phyloP scores from a whole-genome alignment of 345 rosid species.

The Pistacia integerrima region DNA sequence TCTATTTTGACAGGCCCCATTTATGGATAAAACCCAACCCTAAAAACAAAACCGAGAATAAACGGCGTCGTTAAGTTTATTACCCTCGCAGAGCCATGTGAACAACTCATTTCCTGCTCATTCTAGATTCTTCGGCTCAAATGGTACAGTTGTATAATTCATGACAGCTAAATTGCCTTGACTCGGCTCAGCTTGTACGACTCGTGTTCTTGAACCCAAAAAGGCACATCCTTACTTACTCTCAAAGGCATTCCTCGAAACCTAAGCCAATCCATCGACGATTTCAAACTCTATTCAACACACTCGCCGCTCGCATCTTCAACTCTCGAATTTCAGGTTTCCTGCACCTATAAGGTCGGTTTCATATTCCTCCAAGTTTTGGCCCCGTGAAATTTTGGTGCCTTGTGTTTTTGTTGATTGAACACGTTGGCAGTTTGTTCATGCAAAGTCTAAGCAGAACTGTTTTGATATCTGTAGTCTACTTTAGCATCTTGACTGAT shows the following conservation, averaged over 20 bases:
- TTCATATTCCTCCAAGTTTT: not conserved
- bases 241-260: not conserved
- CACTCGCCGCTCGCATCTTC: not conserved
- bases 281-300: not conserved
- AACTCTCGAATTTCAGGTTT: constrained; percentile 1
- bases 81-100: not conserved
- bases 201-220: not conserved
- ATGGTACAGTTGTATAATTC: not conserved
- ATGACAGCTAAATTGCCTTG: not conserved
- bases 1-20: not conserved
- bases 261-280: not conserved
- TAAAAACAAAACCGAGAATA: not conserved
- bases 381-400: not conserved
- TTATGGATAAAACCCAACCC: not conserved
- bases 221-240: constrained; percentile 10
- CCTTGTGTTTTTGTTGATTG: not conserved
- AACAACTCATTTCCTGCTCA: not conserved
- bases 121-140: constrained; percentile 31
- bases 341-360: not conserved
- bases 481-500: not conserved
- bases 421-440: not conserved
- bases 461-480: not conserved
- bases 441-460: not conserved
- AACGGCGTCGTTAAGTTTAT: constrained; percentile 14
- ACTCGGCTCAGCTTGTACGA: not conserved